Evolutionary conservation across 2,329 filamentous ascomycete genomes (phyloP).

Genomic region (Verticillium zaregamsianum): DNA sequence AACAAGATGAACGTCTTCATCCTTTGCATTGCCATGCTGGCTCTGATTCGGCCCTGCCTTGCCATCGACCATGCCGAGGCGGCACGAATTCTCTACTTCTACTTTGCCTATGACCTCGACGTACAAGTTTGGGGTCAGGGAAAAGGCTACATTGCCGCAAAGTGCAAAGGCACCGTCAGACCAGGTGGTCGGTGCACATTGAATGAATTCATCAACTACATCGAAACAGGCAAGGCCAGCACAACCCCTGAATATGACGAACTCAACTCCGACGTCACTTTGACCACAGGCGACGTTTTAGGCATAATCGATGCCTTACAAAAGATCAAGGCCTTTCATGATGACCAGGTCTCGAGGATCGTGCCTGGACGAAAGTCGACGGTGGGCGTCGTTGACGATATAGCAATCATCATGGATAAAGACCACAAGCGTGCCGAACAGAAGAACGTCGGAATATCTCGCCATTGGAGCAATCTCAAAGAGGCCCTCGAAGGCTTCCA

Average conservation of each 20-base stretch:
- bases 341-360: neutral
- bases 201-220: conserved; percentile 1
- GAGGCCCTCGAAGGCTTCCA: neutral
- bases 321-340: neutral
- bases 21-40: too few species aligned
- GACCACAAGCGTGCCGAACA: neutral
- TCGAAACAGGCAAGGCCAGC: neutral
- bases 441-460: neutral
- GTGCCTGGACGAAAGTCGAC: neutral
- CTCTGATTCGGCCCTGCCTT: too few species aligned
- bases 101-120: neutral
- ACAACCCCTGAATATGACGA: neutral
- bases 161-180: neutral
- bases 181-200: neutral
- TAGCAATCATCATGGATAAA: neutral
- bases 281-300: neutral
- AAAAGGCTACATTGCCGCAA: neutral
- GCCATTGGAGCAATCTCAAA: neutral
- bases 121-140: neutral
- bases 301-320: neutral
- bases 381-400: neutral
- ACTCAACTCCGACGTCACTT: neutral
- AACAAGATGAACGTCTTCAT: too few species aligned
- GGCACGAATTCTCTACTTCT: neutral
- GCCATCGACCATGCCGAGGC: neutral